Evolutionary conservation across 2,329 filamentous ascomycete species (phyloP).

Genomic region (Botryosphaeria dothidea): DNA sequence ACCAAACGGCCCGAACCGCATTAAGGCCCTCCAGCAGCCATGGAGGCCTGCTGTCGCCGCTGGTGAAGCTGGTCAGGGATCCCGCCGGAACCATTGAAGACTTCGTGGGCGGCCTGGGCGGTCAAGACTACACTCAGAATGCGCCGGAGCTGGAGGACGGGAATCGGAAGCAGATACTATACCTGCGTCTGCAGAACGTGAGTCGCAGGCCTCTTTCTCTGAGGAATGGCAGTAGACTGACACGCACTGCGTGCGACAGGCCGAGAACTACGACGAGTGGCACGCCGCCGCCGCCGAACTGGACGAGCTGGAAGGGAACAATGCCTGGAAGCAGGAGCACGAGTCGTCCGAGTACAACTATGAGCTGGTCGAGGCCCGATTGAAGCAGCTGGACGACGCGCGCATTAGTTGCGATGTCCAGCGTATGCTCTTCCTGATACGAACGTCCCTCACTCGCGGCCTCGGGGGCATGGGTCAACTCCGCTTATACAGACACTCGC

Average conservation of each 20-base stretch:
- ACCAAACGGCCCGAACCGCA: not conserved
- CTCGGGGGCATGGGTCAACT: constrained; percentile 84
- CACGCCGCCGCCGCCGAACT: constrained; percentile 72
- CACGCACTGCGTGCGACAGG: constrained; percentile 46
- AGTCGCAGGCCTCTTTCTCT: constrained; percentile 31
- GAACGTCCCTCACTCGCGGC: constrained; percentile 77
- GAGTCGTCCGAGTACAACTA: constrained; percentile 72
- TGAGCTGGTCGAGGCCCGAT: constrained; percentile 66
- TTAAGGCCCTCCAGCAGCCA: constrained; percentile 16
- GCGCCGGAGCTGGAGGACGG: constrained; percentile 26
- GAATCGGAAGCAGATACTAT: constrained; percentile 59
- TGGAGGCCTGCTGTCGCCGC: constrained; percentile 34
- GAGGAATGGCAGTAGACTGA: constrained; percentile 18
- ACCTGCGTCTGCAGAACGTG: constrained; percentile 66
- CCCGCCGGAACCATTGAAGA: constrained; percentile 31
- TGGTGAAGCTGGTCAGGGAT: constrained; percentile 37
- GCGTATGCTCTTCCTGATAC: constrained; percentile 76
- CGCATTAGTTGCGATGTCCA: constrained; percentile 70
- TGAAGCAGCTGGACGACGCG: constrained; percentile 74
- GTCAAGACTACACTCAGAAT: constrained; percentile 28
- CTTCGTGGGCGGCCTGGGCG: constrained; percentile 36
- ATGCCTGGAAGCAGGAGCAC: constrained; percentile 74
- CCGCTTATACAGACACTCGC: constrained; percentile 78
- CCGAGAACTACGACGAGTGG: constrained; percentile 72
- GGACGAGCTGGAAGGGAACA: constrained; percentile 76